Evolutionary conservation across 2,329 filamentous ascomycete genomes (phyloP).

Genomic region (Apiospora hydei): DNA sequence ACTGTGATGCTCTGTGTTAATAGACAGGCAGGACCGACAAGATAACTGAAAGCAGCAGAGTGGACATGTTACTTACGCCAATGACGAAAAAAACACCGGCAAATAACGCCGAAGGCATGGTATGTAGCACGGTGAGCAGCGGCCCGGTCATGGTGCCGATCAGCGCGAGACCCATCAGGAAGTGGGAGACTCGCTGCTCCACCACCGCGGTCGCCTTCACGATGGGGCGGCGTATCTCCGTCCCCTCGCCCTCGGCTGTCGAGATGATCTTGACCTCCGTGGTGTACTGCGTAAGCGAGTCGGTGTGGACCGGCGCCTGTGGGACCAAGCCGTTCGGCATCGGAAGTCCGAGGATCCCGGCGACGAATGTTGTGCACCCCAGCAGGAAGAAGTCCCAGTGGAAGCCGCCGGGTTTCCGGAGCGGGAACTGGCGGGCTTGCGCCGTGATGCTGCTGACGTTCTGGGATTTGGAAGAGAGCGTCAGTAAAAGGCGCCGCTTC

Average conservation of each 20-base stretch:
- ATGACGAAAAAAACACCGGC: constrained; percentile 66
- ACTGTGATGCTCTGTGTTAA: constrained; percentile 34
- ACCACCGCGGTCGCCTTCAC: constrained; percentile 56
- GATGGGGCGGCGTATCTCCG: constrained; percentile 51
- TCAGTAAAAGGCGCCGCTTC: neutral
- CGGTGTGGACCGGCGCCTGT: constrained; percentile 63
- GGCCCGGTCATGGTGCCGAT: constrained; percentile 65
- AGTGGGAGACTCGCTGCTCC: constrained; percentile 63
- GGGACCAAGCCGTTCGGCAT: constrained; percentile 66
- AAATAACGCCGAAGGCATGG: constrained; percentile 61
- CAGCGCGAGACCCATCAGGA: constrained; percentile 60
- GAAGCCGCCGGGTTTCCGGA: constrained; percentile 66
- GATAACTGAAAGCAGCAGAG: too few relatives aligned
- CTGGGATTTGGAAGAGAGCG: constrained; percentile 30
- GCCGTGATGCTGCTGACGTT: constrained; percentile 63
- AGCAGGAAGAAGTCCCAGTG: constrained; percentile 68
- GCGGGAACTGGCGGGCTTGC: constrained; percentile 61
- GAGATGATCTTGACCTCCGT: constrained; percentile 50
- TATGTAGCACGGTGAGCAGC: constrained; percentile 58
- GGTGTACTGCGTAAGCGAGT: constrained; percentile 53
- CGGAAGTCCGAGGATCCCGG: constrained; percentile 62
- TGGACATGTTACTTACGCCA: constrained; percentile 49
- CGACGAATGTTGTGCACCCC: constrained; percentile 61
- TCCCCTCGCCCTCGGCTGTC: constrained; percentile 48
- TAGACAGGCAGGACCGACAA: too few relatives aligned